Evolutionary conservation across 257 asterid genomes (phyloP).

Genomic region (Perilla frutescens): DNA sequence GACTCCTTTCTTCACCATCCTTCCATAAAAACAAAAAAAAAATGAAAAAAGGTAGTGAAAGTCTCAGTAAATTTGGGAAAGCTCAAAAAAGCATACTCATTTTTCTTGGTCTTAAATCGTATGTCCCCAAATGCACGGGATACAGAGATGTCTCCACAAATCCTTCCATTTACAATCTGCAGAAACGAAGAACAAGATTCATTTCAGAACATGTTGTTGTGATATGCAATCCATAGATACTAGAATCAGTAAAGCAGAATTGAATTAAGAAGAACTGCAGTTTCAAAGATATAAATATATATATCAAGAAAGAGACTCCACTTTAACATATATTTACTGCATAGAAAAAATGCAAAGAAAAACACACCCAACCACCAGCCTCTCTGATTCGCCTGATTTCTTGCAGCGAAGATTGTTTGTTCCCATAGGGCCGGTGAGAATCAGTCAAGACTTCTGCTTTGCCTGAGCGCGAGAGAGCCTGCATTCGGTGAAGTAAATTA

Average conservation of each 20-base stretch:
- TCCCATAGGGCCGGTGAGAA: conserved; percentile 95
- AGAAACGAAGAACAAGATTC: conserved; percentile 25
- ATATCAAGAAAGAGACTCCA: too few species aligned
- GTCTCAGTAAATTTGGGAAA: conserved; percentile 19
- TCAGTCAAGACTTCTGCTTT: conserved; percentile 70
- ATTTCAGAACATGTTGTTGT: not conserved
- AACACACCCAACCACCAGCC: conserved; percentile 98
- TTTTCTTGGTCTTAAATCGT: conserved; percentile 82
- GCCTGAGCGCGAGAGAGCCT: conserved; percentile 84
- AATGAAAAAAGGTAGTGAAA: conserved; percentile 12
- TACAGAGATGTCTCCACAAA: conserved; percentile 92
- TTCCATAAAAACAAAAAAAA: conserved; percentile 32
- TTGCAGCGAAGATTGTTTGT: conserved; percentile 58
- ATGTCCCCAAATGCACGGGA: conserved; percentile 99
- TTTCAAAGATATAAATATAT: not conserved
- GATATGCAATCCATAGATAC: conserved; percentile 8
- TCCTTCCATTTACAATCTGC: conserved; percentile 87
- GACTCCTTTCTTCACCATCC: conserved; percentile 93
- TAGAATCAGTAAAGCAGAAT: not conserved
- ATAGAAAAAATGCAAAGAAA: conserved; percentile 27
- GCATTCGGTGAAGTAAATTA: conserved; percentile 25
- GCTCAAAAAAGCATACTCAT: conserved; percentile 54
- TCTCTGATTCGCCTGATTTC: conserved; percentile 83
- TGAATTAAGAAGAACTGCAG: not conserved
- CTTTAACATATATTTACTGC: not conserved